These are phyloP conservation scores for Hylodesmum podocarpum DNA, from an alignment of 306 rosid species.

Conservation along the genomic window DNA sequence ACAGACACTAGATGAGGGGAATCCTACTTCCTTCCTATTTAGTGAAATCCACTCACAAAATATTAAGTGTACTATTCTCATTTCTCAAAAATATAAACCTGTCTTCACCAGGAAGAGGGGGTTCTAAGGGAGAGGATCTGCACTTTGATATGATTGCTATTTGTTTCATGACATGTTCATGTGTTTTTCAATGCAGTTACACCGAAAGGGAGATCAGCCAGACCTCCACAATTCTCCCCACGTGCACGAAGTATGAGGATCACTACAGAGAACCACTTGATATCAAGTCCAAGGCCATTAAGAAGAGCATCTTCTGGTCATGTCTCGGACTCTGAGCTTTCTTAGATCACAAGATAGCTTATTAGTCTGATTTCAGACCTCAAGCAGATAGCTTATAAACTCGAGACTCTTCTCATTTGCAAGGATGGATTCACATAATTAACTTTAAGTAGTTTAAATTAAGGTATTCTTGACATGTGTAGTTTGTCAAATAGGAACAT, in stretches of 20 bases:
- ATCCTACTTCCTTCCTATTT: background rate
- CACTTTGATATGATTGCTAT: background rate
- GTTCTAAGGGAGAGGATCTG: background rate
- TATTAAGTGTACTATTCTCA: background rate
- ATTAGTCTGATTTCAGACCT: constrained; percentile 23
- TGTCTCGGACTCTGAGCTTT: constrained; percentile 86
- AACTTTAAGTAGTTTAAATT: constrained; percentile 23
- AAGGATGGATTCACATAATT: constrained; percentile 30
- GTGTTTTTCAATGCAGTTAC: constrained; percentile 52
- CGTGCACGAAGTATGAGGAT: constrained; percentile 39
- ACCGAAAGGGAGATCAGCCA: constrained; percentile 50
- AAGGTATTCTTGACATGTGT: constrained; percentile 18
- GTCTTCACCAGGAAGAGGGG: background rate
- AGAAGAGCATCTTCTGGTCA: constrained; percentile 70
- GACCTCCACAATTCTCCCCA: constrained; percentile 69
- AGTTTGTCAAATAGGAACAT: constrained; percentile 37
- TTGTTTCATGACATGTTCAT: constrained; percentile 1
- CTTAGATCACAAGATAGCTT: constrained; percentile 42
- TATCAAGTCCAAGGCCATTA: constrained; percentile 53
- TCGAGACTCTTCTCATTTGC: constrained; percentile 23
- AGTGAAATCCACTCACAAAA: background rate
- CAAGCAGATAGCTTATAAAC: constrained; percentile 21
- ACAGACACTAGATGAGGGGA: background rate
- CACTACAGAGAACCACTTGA: constrained; percentile 46
- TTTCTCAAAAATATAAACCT: background rate